Conservation (phyloP, 148 eudicot species). For the Heliamphora exappendiculata region DNA sequence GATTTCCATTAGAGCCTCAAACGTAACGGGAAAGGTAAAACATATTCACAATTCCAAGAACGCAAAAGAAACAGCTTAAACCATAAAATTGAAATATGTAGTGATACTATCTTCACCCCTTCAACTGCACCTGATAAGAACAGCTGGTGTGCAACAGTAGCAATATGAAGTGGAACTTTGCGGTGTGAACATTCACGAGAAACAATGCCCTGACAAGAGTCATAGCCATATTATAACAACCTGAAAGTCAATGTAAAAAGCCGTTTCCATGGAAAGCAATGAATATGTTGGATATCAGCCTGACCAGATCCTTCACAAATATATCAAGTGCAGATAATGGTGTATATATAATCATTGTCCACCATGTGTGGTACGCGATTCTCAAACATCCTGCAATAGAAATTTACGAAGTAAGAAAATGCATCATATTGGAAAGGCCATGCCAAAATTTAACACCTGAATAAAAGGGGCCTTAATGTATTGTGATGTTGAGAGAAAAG, state of each 20-base stretch:
- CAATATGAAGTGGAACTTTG: slow-evolving; percentile 78
- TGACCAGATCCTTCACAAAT: slow-evolving; percentile 98
- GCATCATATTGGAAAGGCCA: not conserved
- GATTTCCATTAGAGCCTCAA: not conserved
- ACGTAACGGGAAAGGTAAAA: not conserved
- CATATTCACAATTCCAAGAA: not conserved
- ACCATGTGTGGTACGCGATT: slow-evolving; percentile 98
- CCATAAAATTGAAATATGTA: not conserved
- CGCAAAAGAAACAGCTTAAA: not conserved
- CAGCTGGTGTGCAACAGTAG: slow-evolving; percentile 84
- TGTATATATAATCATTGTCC: slow-evolving; percentile 86
- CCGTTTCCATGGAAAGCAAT: not conserved
- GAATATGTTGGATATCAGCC: slow-evolving; percentile 19
- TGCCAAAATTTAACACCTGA: not conserved
- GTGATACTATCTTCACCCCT: not conserved
- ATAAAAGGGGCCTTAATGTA: not conserved
- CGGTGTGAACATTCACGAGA: slow-evolving; percentile 77
- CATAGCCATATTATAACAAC: slow-evolving; percentile 4
- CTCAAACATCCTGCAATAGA: slow-evolving; percentile 86
- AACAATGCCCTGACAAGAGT: slow-evolving; percentile 72
- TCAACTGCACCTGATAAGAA: slow-evolving; percentile 71
- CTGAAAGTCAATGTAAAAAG: not conserved
- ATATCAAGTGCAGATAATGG: slow-evolving; percentile 97
- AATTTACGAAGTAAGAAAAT: not conserved
- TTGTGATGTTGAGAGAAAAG: not conserved